Evolutionary conservation across 176 grass and related monocot species (phyloP).

Genomic region (Alloteropsis semialata): DNA sequence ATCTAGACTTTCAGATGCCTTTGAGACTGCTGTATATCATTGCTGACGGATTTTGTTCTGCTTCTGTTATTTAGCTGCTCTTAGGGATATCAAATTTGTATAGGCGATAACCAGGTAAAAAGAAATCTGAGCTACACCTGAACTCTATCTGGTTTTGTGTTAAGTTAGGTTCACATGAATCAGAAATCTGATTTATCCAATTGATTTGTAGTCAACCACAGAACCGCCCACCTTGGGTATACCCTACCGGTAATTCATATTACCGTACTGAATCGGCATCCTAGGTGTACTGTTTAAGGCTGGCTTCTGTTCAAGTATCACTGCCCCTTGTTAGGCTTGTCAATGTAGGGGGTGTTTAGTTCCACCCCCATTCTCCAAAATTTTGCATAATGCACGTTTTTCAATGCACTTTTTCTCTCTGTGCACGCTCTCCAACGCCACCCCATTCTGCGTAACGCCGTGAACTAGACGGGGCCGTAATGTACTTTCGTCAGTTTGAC

Average conservation of each 20-base stretch:
- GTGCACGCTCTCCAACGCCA: no score
- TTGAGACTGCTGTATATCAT: conserved; percentile 33
- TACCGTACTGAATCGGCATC: not conserved
- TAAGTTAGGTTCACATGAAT: conserved; percentile 11
- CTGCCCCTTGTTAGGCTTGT: not conserved
- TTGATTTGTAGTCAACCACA: not conserved
- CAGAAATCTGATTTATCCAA: not conserved
- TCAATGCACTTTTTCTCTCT: no score
- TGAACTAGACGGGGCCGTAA: no score
- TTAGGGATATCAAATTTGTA: conserved; percentile 37
- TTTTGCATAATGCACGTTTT: no score
- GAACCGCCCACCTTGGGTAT: not conserved
- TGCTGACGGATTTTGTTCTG: conserved; percentile 26
- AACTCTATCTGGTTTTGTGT: not conserved
- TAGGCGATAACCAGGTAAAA: conserved; percentile 5
- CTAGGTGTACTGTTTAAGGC: not conserved
- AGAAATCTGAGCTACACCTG: conserved; percentile 3
- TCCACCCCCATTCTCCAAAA: no score
- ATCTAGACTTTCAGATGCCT: conserved; percentile 21
- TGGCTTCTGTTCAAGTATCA: not conserved
- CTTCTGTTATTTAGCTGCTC: conserved; percentile 11
- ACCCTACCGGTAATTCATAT: not conserved
- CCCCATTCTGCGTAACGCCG: no score
- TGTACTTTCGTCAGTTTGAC: not conserved
- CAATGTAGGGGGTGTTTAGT: no score